Evolutionary conservation across 2,329 filamentous ascomycete genomes (phyloP).

Genomic region (Trichophyton mentagrophytes): DNA sequence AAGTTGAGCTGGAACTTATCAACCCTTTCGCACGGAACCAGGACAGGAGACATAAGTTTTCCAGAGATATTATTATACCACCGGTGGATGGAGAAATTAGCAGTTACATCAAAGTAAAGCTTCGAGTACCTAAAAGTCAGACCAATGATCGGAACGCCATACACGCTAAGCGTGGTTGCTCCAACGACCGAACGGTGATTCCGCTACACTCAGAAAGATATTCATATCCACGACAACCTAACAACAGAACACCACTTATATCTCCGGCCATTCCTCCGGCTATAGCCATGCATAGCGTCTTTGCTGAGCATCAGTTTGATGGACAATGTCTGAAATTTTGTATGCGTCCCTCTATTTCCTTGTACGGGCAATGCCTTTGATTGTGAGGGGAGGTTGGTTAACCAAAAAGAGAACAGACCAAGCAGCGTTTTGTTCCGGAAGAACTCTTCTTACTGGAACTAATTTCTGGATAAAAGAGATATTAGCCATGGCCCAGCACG

Average conservation of each 20-base stretch:
- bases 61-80: background rate
- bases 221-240: background rate
- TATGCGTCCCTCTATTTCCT: background rate
- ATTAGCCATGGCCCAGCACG: conserved; percentile 8
- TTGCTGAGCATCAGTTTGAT: background rate
- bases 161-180: background rate
- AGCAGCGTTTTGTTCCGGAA: conserved; percentile 8
- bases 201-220: background rate
- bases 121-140: background rate
- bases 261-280: background rate
- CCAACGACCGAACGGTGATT: background rate
- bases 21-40: conserved; percentile 1
- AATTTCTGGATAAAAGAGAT: conserved; percentile 10
- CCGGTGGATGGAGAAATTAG: conserved; percentile 4
- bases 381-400: background rate
- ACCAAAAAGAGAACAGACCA: conserved; percentile 1
- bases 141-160: background rate
- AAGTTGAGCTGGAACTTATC: background rate
- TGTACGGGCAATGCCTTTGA: background rate
- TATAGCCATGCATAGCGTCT: background rate
- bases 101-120: conserved; percentile 9
- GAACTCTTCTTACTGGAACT: conserved; percentile 8
- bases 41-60: background rate
- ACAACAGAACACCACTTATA: background rate
- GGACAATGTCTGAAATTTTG: conserved; percentile 1